Conservation (phyloP, 1,139 yeast species). For the Saccharomycopsis crataegensis region DNA sequence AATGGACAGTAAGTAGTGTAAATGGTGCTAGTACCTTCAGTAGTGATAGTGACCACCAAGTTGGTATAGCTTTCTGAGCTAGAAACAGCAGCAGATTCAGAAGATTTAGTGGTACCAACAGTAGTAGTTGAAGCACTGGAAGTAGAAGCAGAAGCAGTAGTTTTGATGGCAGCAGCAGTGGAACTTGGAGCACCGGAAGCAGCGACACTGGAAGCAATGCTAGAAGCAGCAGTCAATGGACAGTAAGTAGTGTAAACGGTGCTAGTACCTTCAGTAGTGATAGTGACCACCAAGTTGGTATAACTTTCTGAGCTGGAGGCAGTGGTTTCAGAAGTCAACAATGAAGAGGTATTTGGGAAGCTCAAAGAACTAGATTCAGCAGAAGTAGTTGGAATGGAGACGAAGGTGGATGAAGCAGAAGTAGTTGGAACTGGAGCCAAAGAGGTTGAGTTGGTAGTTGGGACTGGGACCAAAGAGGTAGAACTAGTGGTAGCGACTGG, state of each 20-base stretch:
- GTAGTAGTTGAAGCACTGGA: background rate
- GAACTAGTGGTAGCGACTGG: background rate
- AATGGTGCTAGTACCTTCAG: background rate
- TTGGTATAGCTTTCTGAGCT: background rate
- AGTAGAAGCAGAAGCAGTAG: background rate
- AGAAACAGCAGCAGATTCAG: background rate
- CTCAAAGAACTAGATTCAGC: background rate
- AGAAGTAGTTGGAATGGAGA: too few relatives aligned
- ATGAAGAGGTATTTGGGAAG: background rate
- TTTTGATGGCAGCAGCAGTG: background rate
- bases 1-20: slow-evolving; percentile 16
- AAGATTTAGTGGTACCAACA: background rate
- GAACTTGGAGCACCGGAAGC: background rate
- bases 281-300: background rate
- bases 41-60: background rate
- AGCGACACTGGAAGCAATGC: background rate
- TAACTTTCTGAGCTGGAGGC: too few relatives aligned
- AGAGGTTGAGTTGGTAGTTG: background rate
- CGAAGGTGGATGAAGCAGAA: too few relatives aligned
- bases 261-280: background rate
- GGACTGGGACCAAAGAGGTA: background rate
- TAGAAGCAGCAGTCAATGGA: slow-evolving; percentile 4
- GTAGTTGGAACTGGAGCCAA: background rate
- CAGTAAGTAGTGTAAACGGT: slow-evolving; percentile 13
- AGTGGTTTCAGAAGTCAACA: too few relatives aligned